Conservation (phyloP, 441 rosid species). For the Omphalea diandra region DNA sequence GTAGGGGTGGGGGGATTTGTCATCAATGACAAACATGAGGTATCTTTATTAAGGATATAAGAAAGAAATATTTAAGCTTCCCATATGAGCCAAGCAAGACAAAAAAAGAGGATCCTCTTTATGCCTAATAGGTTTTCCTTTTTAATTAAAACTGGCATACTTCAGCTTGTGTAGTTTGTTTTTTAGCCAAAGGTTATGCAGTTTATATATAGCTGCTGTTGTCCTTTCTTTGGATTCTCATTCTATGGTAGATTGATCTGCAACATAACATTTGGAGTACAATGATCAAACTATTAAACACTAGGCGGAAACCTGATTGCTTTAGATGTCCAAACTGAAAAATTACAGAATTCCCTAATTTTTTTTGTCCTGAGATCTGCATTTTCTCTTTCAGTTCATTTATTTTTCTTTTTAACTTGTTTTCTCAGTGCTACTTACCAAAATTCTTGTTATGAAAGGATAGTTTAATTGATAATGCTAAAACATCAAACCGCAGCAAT, state of each 20-base stretch:
- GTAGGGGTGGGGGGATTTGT: constrained; percentile 97
- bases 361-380: not conserved
- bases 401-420: not conserved
- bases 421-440: too few species aligned
- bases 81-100: too few species aligned
- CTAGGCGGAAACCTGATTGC: not conserved
- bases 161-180: not conserved
- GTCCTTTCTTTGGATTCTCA: not conserved
- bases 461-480: not conserved
- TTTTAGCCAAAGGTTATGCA: too few species aligned
- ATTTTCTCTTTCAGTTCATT: not conserved
- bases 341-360: too few species aligned
- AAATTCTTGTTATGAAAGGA: not conserved
- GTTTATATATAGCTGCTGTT: too few species aligned
- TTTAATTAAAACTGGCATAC: not conserved
- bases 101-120: too few species aligned
- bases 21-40: constrained; percentile 75
- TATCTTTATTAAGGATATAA: constrained; percentile 18
- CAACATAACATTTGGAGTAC: not conserved
- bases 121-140: too few species aligned
- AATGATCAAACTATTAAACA: not conserved
- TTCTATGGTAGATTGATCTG: not conserved
- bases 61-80: too few species aligned
- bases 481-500: too few species aligned
- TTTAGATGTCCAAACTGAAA: too few species aligned